Percentiles rank a stretch among this genome's conserved stretches.
phyloP scores from a whole-genome alignment of 257 asterid genomes.

The Mitragyna speciosa region DNA sequence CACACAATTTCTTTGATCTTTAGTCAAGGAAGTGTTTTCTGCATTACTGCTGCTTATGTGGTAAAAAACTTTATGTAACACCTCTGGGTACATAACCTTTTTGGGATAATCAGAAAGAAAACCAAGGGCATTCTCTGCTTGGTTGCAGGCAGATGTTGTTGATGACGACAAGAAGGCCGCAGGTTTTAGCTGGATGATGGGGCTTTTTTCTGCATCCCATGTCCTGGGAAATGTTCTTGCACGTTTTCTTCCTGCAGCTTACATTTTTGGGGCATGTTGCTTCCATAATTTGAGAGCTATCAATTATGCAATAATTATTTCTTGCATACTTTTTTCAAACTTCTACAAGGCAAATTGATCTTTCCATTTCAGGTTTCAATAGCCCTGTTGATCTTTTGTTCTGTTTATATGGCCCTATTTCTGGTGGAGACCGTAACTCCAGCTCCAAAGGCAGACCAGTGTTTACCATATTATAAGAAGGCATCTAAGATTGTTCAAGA shows the following conservation, averaged over 20 bases:
- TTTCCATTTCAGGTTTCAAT: slow-evolving; percentile 68
- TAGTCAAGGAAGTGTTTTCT: slow-evolving; percentile 95
- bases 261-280: slow-evolving; percentile 62
- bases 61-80: slow-evolving; percentile 44
- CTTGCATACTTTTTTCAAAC: slow-evolving; percentile 1
- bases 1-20: slow-evolving; percentile 69
- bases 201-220: slow-evolving; percentile 88
- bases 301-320: neutral
- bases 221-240: slow-evolving; percentile 77
- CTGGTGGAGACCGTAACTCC: slow-evolving; percentile 67
- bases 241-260: slow-evolving; percentile 75
- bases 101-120: slow-evolving; percentile 1
- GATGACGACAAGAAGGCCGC: slow-evolving; percentile 64
- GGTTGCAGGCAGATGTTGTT: slow-evolving; percentile 75
- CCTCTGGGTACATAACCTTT: slow-evolving; percentile 5
- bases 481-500: slow-evolving; percentile 47
- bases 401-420: slow-evolving; percentile 64
- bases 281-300: slow-evolving; percentile 5
- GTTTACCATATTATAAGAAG: slow-evolving; percentile 43
- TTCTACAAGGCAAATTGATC: neutral
- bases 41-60: slow-evolving; percentile 84
- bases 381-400: slow-evolving; percentile 59
- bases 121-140: neutral
- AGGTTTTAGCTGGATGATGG: slow-evolving; percentile 86
- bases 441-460: slow-evolving; percentile 31